These are phyloP conservation scores for Aureobasidium uvarum DNA, from an alignment of 2,329 filamentous ascomycete species.

Conservation along the genomic window DNA sequence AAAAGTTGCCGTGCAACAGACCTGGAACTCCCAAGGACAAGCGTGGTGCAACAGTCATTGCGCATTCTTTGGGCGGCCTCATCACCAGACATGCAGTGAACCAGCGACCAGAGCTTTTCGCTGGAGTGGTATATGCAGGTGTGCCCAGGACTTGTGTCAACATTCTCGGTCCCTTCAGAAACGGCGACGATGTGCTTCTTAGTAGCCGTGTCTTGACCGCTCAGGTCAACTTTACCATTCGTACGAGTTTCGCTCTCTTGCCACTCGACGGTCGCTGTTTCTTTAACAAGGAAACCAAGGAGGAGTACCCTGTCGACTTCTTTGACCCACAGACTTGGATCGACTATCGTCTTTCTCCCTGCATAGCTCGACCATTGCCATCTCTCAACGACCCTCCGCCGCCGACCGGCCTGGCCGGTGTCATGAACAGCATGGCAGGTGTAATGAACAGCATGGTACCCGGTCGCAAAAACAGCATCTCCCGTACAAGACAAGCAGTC, in stretches of 20 bases:
- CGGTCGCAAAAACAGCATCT: constrained; percentile 34
- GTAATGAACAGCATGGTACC: constrained; percentile 40
- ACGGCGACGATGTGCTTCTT: constrained; percentile 87
- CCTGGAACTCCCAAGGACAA: constrained; percentile 52
- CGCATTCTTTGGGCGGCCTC: constrained; percentile 82
- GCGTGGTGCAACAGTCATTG: constrained; percentile 74
- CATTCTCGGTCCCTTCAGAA: constrained; percentile 82
- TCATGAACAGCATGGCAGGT: constrained; percentile 50
- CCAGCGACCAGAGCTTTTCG: constrained; percentile 76
- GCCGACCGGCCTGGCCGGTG: constrained; percentile 43
- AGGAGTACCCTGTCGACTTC: constrained; percentile 80
- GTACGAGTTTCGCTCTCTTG: constrained; percentile 80
- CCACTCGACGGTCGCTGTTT: constrained; percentile 88
- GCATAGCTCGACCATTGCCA: constrained; percentile 66
- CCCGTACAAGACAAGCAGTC: constrained; percentile 21
- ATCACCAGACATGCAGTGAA: constrained; percentile 89
- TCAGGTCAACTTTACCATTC: constrained; percentile 87
- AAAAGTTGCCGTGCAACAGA: constrained; percentile 71
- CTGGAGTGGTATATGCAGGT: constrained; percentile 81
- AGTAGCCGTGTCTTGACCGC: constrained; percentile 88
- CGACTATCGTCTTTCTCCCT: constrained; percentile 74
- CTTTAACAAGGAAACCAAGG: constrained; percentile 74
- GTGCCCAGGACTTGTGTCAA: constrained; percentile 85
- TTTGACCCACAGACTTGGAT: constrained; percentile 78
- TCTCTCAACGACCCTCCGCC: constrained; percentile 44